Evolutionary conservation across 2,329 filamentous ascomycete species (phyloP), one percentile per base, ranked within the genome.

Genomic region (Furcasterigmium sp.): DNA sequence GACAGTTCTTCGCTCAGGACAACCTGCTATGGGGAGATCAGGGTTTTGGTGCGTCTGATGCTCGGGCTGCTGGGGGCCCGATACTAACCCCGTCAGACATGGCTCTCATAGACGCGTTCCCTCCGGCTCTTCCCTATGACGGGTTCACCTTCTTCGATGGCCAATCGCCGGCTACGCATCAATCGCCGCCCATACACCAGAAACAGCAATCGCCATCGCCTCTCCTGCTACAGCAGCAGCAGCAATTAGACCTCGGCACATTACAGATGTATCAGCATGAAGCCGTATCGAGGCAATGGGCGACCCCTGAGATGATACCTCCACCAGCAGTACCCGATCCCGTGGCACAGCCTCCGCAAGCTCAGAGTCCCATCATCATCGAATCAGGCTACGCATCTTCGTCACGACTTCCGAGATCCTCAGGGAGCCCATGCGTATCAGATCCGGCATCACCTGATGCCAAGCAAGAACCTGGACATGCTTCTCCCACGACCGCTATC

Each of bases 231-330:
- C 48, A 53, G 14, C 59, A 59, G 37, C 38, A 59, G 28, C 57
- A 61, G 39, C 43, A 60, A 2, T 48, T 61, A 21, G 59, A 65
- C 30, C 54, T 72, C 20, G 57, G 59, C 37, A 66, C 69, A n/a
- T 60, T 64, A 7, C 55, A 62, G 29, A 56, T 60, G 1, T 59
- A 65, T 39, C 66, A 65, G 38, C 70, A 28, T 76, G 73, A 73
- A 62, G 64, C 37, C 62, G 64, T 3, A 56, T 63, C 3, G 62
- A 59, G 23, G 50, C 67, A 2, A 57, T 62, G 30, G 56, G n/a
- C n/a, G n/a, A 56, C 11, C 23, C 23, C 23, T 26, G 23, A 26
- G 56, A 59, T 11, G 59, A 57, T 15, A 56, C 60, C 28, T 46
- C 56, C 13, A 55, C 57, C 9, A 52, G 55, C 32, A 7, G 32